Conservation (phyloP, 805 yeast species). For the Vanderwaltozyma verrucispora region DNA sequence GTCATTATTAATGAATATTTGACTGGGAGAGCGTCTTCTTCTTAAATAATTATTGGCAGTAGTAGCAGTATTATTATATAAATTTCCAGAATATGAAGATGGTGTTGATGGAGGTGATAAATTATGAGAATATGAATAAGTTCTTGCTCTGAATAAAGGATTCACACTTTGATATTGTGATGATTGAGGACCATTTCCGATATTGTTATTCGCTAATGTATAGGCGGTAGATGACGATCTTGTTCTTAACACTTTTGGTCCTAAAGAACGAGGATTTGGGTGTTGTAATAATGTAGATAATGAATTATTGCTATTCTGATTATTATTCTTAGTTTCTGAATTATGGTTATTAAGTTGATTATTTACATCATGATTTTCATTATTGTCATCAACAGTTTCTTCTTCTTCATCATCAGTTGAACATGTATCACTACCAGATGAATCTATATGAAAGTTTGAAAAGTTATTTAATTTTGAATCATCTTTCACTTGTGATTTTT, state of each 20-base stretch:
- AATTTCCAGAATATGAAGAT: neutral
- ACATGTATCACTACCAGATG: slow-evolving; percentile 22
- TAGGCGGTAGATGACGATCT: slow-evolving; percentile 8
- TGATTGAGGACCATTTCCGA: neutral
- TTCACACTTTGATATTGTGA: neutral
- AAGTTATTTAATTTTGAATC: neutral
- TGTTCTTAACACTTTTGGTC: slow-evolving; percentile 9
- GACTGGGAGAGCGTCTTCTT: slow-evolving; percentile 2
- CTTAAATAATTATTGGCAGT: neutral
- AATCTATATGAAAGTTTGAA: slow-evolving; percentile 19
- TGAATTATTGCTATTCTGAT: neutral
- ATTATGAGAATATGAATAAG: slow-evolving; percentile 1
- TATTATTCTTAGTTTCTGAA: too few relatives aligned
- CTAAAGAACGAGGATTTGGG: neutral
- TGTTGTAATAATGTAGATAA: slow-evolving; percentile 1
- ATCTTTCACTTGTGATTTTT: too few relatives aligned
- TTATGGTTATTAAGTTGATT: neutral
- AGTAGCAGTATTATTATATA: too few relatives aligned
- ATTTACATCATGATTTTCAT: neutral
- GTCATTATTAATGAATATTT: slow-evolving; percentile 1
- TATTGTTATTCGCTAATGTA: slow-evolving; percentile 4
- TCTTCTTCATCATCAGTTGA: slow-evolving; percentile 21
- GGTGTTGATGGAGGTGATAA: neutral
- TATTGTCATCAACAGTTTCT: neutral
- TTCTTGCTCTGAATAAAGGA: slow-evolving; percentile 2